phyloP scores from a whole-genome alignment of 805 yeast species.

The Ogataea ganodermae region DNA sequence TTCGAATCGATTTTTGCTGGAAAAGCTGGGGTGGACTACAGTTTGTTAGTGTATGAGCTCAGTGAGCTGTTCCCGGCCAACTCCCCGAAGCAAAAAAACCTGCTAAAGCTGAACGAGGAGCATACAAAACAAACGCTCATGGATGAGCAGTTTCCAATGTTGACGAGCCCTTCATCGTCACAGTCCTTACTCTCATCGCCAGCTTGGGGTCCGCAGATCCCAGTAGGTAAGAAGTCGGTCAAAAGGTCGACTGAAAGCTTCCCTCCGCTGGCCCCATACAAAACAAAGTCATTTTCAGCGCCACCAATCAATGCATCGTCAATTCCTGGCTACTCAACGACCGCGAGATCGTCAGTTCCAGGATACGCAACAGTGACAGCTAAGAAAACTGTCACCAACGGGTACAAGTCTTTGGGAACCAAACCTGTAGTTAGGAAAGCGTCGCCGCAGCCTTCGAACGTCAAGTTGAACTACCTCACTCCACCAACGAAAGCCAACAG shows the following conservation, averaged over 20 bases:
- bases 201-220: conserved; percentile 12
- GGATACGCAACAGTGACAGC: conserved; percentile 11
- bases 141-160: conserved; percentile 51
- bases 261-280: conserved; percentile 11
- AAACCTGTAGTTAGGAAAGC: conserved; percentile 14
- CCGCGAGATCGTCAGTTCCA: conserved; percentile 12
- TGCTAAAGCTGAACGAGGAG: conserved; percentile 33
- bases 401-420: conserved; percentile 7
- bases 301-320: conserved; percentile 19
- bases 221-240: not conserved
- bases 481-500: conserved; percentile 2
- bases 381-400: conserved; percentile 6
- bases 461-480: conserved; percentile 18
- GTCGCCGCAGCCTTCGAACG: conserved; percentile 14
- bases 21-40: conserved; percentile 48
- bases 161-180: conserved; percentile 35
- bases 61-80: conserved; percentile 53
- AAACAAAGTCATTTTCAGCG: not conserved
- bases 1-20: conserved; percentile 52
- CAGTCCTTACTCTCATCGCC: not conserved
- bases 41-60: conserved; percentile 59
- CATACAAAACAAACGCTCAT: conserved; percentile 26
- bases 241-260: conserved; percentile 10
- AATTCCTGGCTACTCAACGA: conserved; percentile 16
- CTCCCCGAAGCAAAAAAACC: conserved; percentile 46